Evolutionary conservation across 2,329 filamentous ascomycete species (phyloP).

Genomic region (Aspergillus candidus): DNA sequence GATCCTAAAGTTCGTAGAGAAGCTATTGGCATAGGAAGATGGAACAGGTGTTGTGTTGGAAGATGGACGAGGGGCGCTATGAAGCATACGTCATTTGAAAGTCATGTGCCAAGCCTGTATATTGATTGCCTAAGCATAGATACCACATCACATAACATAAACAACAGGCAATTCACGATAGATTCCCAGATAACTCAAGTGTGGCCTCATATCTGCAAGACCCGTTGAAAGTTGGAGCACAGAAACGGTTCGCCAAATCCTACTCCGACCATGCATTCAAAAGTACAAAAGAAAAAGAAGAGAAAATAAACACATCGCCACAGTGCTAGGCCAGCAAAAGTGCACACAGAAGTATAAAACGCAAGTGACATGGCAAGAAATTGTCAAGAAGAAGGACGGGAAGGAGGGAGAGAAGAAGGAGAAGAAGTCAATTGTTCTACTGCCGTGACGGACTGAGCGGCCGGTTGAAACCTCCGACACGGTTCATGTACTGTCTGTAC

Average conservation of each 20-base stretch:
- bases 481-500: constrained; percentile 90
- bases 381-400: constrained; percentile 1
- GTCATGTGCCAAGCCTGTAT: constrained; percentile 21
- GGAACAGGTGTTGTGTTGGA: neutral
- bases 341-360: constrained; percentile 12
- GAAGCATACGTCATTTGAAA: constrained; percentile 25
- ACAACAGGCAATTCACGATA: neutral
- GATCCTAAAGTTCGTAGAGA: constrained; percentile 12
- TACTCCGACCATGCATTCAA: constrained; percentile 28
- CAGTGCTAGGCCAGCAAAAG: no score
- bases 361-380: constrained; percentile 3
- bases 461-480: constrained; percentile 45
- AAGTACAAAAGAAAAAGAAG: constrained; percentile 6
- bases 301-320: constrained; percentile 1
- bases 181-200: no score
- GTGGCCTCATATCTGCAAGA: no score
- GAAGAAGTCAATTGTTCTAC: constrained; percentile 8
- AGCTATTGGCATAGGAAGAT: constrained; percentile 18
- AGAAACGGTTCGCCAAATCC: constrained; percentile 12
- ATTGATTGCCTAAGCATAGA: constrained; percentile 2
- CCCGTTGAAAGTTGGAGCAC: no score
- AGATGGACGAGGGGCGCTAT: constrained; percentile 1
- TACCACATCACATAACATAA: neutral
- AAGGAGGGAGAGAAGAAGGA: constrained; percentile 5
- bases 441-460: constrained; percentile 43